phyloP scores from a whole-genome alignment of 129 eudicot genomes.

The Deinandra increscens region DNA sequence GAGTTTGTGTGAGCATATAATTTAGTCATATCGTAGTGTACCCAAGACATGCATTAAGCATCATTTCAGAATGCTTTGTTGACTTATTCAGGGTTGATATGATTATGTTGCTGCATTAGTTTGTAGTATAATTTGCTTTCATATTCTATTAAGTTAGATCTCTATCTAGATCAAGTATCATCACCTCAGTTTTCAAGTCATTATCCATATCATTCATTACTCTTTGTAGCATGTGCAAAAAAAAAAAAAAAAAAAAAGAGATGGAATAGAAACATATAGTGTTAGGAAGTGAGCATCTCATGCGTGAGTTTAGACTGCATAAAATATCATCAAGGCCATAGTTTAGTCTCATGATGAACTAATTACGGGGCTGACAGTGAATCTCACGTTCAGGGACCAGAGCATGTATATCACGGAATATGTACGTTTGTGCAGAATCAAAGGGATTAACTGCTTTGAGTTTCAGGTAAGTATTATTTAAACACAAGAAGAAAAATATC shows the following conservation, averaged over 20 bases:
- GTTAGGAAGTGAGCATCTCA: slow-evolving; percentile 29
- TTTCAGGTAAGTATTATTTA: slow-evolving; percentile 33
- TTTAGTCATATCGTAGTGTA: slow-evolving; percentile 39
- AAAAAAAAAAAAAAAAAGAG: not conserved
- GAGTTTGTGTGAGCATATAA: slow-evolving; percentile 50
- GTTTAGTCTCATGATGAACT: slow-evolving; percentile 24
- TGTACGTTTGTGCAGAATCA: slow-evolving; percentile 22
- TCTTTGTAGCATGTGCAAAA: slow-evolving; percentile 18
- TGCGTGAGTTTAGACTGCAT: slow-evolving; percentile 25
- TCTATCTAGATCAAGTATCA: not conserved
- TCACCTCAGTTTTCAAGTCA: not conserved
- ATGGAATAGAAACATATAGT: slow-evolving; percentile 18
- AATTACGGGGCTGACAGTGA: slow-evolving; percentile 21
- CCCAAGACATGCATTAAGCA: slow-evolving; percentile 65
- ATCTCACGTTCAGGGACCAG: slow-evolving; percentile 31
- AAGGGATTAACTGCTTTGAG: slow-evolving; percentile 30
- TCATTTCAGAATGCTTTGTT: slow-evolving; percentile 43
- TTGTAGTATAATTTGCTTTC: slow-evolving; percentile 36
- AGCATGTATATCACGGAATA: slow-evolving; percentile 26
- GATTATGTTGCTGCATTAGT: slow-evolving; percentile 41
- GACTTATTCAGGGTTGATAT: slow-evolving; percentile 22
- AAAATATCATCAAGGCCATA: slow-evolving; percentile 27
- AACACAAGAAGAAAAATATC: slow-evolving; percentile 14
- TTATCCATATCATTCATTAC: slow-evolving; percentile 19
- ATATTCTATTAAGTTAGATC: slow-evolving; percentile 22